Evolutionary conservation across 352 stramenopile species (phyloP).

Genomic region (Pythium phragmitis): DNA sequence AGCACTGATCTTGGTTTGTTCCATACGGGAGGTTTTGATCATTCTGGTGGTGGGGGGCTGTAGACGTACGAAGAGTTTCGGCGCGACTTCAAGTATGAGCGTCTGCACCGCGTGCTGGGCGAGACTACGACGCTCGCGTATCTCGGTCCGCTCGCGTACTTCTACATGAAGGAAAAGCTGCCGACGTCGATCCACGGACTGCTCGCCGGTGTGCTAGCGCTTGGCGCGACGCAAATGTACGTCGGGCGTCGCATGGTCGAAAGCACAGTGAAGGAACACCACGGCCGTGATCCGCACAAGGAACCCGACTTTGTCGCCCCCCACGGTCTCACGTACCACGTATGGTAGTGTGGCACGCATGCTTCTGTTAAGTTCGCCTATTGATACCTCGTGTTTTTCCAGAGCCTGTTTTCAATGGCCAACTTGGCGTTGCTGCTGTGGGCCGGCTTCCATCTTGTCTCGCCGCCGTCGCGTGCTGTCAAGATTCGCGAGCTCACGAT

Average conservation of each 20-base stretch:
- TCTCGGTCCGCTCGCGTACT: conserved; percentile 88
- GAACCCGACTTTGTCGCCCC: conserved; percentile 23
- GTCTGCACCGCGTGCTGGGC: conserved; percentile 92
- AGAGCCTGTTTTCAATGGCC: conserved; percentile 60
- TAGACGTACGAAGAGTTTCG: conserved; percentile 96
- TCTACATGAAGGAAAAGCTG: conserved; percentile 76
- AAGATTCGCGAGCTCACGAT: conserved; percentile 56
- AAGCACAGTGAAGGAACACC: conserved; percentile 31
- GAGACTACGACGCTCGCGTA: conserved; percentile 91
- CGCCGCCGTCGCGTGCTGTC: conserved; percentile 45
- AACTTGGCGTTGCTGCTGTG: conserved; percentile 66
- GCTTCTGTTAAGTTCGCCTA: too few relatives aligned
- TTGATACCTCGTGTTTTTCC: background rate
- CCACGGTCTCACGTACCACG: conserved; percentile 27
- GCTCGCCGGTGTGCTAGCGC: conserved; percentile 36
- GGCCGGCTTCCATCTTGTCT: conserved; percentile 59
- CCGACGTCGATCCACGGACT: conserved; percentile 47
- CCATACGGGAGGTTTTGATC: background rate
- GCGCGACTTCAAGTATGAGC: conserved; percentile 92
- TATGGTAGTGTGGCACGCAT: background rate
- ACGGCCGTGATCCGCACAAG: conserved; percentile 22
- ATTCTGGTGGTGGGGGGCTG: background rate
- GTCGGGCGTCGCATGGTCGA: conserved; percentile 54
- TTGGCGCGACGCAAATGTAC: conserved; percentile 52
- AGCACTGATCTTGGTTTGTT: too few relatives aligned